Evolutionary conservation across 257 asterid genomes (phyloP), one percentile per base, ranked within the genome.

Genomic region (Ophiorrhiza pumila): DNA sequence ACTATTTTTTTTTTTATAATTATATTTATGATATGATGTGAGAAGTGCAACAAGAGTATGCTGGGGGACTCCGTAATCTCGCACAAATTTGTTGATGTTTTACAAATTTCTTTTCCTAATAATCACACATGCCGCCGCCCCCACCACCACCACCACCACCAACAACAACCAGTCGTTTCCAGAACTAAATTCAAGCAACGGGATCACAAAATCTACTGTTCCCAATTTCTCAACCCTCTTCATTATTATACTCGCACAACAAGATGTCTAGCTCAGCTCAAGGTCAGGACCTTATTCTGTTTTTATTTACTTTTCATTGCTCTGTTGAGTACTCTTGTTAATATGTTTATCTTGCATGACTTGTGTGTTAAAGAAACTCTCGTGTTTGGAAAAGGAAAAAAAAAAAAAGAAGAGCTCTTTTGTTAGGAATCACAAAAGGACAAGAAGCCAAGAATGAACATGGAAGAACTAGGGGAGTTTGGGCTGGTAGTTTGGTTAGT

Each of bases 21-120:
- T 2, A 55, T 5, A 50, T 68, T 34, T n/a, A n/a, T 68, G 73
- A 68, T 68, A 49, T 55, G 35, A 58, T 50, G 47, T 47, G 45
- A 50, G 17, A 60, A 34, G 22, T 50, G 72, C 39, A 45, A 32
- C 68, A 76, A 32, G 74, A 80, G 7, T 64, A 80, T 80, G 84
- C 77, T 77, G 77, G 77, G 76, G 22, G 35, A 69, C 79, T 73
- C 78, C 55, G 41, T 69, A 52, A 69, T 64, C 66, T 37, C 81
- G 56, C 71, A 23, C 49, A 65, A 71, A 27, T 49, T 64, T 80
- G 52, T 23, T 61, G 20, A 69, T 52, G 10, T 32, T 50, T 55
- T 34, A 7, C 73, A 37, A n/a, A 11, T 68, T 20, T 34, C 73
- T n/a, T 31, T 42, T 50, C 62, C 11, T 53, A 29, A 45, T 20